Base-by-base conservation (phyloP, 768 basidiomycete genomes). In the Calocybe indica region DNA sequence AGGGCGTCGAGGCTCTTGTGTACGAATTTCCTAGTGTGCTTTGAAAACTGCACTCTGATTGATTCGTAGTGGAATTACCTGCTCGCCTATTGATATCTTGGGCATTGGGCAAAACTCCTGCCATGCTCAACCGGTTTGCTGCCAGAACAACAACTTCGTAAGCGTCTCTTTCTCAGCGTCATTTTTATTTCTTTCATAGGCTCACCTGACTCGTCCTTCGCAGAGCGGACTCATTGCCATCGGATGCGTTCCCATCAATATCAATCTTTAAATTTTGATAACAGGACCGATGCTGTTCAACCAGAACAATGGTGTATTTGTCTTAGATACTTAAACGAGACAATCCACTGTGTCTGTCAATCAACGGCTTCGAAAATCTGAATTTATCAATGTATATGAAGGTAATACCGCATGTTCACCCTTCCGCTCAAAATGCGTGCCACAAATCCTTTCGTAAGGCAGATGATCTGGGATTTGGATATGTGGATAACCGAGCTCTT, bases 231-330 rank as follows among this genome's bases (percentile, higher is more conserved):
- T 76, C 8, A 46, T 76, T 48, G 60, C 57, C 40, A 48, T 73
- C 45, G 71, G 59, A n/a, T 76, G 75, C 54, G 52, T 56, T 9
- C 65, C 68, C 9, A 61, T 75, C 61, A 59, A 56, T 53, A 64
- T 34, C 4, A 49, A 49, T 43, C 50, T 56, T 22, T 54, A 12
- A 50, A 45, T 6, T 35, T 14, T 13, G 14, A 7, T 7, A 13
- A 28, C n/a, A 7, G 7, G 22, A 31, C 8, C 35, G 29, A 15
- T 13, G 30, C 9, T n/a, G 7, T 37, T 30, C 31, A 6, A 37
- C 12, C 33, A 36, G n/a, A 40, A 28, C 14, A 15, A 13, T 8
- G 40, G 31, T 15, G 12, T 9, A 5, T 12, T 8, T 28, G 13
- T 5, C 28, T 49, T 22, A 48, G 22, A 22, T 22, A 22, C 22